Evolutionary conservation across 148 eudicot genomes (phyloP).

Genomic region (Vaccinium myrtillus): DNA sequence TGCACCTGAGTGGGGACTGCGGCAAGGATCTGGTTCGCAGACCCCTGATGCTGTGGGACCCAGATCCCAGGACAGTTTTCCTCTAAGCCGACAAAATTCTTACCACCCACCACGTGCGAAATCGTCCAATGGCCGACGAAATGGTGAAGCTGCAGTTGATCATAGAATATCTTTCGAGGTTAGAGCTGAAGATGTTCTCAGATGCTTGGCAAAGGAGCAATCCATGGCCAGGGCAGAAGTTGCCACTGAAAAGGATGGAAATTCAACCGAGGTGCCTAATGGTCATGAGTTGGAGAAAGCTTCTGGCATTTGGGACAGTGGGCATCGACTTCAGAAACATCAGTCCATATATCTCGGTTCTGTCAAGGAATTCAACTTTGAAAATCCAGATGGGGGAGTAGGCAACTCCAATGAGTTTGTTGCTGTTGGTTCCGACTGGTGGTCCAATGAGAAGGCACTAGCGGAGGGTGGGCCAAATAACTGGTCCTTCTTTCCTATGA

Average conservation of each 20-base stretch:
- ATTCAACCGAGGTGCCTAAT: constrained; percentile 22
- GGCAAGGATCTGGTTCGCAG: constrained; percentile 65
- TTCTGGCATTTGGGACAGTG: constrained; percentile 42
- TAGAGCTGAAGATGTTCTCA: constrained; percentile 73
- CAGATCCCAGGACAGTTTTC: constrained; percentile 36
- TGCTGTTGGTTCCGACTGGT: constrained; percentile 63
- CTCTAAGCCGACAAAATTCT: constrained; percentile 50
- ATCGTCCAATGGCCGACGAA: constrained; percentile 33
- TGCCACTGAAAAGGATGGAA: constrained; percentile 23
- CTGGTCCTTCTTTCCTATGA: constrained; percentile 90
- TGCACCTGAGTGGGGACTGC: constrained; percentile 58
- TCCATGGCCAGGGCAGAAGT: constrained; percentile 34
- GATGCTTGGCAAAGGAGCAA: constrained; percentile 78
- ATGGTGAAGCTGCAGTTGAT: constrained; percentile 40
- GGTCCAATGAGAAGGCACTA: constrained; percentile 71
- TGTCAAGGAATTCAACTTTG: constrained; percentile 82
- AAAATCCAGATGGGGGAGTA: constrained; percentile 56
- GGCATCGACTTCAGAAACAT: constrained; percentile 53
- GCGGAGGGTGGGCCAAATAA: constrained; percentile 53
- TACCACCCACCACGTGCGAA: constrained; percentile 45
- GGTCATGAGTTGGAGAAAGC: constrained; percentile 28
- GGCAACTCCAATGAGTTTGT: constrained; percentile 34
- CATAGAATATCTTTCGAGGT: constrained; percentile 87
- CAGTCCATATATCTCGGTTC: constrained; percentile 75
- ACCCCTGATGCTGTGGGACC: constrained; percentile 64